A percentile compares a stretch with the other conserved stretches of the same genome.
phyloP scores from a whole-genome alignment of 139 green algal genomes.

The Pleodorina starrii region DNA sequence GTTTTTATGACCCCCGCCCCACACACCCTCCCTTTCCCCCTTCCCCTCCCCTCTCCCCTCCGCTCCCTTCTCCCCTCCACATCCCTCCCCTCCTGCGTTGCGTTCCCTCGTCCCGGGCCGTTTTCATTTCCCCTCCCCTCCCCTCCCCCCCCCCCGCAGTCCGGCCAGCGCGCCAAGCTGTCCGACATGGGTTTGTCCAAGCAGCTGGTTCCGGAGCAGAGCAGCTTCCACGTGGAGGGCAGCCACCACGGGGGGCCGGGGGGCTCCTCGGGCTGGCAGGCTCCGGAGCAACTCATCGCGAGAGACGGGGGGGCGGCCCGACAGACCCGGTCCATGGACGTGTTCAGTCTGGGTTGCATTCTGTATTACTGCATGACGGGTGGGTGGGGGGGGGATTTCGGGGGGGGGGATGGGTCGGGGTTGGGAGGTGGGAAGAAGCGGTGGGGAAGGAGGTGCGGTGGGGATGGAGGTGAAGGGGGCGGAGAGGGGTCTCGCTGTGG shows the following conservation, averaged over 20 bases:
- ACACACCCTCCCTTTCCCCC: not conserved
- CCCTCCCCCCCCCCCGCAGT: not conserved
- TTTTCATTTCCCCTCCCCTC: not conserved
- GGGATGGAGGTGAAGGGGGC: not conserved
- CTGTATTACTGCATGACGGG: constrained; percentile 90
- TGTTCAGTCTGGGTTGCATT: constrained; percentile 95
- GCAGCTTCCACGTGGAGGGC: constrained; percentile 89
- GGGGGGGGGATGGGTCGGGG: no score
- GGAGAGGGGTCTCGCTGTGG: no score
- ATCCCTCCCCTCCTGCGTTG: not conserved
- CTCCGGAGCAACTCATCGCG: constrained; percentile 93
- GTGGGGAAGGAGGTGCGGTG: no score
- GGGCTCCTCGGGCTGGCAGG: constrained; percentile 97
- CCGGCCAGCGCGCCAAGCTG: constrained; percentile 85
- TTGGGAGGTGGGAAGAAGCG: not conserved
- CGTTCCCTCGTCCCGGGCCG: no score
- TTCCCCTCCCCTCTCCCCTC: not conserved
- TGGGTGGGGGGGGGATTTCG: not conserved
- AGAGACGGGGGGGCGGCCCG: constrained; percentile 65
- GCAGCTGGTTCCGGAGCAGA: constrained; percentile 87
- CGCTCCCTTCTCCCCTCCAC: not conserved
- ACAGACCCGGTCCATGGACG: constrained; percentile 90
- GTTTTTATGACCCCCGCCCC: not conserved
- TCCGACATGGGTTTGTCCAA: constrained; percentile 98
- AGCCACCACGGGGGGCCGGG: constrained; percentile 68